Evolutionary conservation across 495 filamentous ascomycete species (phyloP).

Genomic region (Bacidia gigantensis): DNA sequence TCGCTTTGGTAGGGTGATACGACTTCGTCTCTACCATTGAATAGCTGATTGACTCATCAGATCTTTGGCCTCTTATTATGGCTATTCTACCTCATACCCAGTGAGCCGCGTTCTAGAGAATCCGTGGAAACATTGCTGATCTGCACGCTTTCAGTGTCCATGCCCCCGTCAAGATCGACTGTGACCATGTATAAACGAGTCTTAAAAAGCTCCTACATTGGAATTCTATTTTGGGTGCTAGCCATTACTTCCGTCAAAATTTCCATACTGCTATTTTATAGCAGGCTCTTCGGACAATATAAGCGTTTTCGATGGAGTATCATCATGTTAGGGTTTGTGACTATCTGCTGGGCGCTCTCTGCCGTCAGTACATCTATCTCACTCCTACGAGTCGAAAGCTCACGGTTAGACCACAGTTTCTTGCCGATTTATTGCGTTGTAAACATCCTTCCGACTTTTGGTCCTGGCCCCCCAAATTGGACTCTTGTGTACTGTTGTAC

Average conservation of each 20-base stretch:
- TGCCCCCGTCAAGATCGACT: no score
- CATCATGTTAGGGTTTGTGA: conserved; percentile 20
- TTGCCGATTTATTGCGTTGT: conserved; percentile 24
- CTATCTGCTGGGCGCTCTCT: conserved; percentile 9
- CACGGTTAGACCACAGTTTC: conserved; percentile 11
- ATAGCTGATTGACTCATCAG: not conserved
- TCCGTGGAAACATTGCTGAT: not conserved
- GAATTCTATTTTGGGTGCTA: conserved; percentile 17
- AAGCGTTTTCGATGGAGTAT: conserved; percentile 12
- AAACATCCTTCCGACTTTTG: conserved; percentile 18
- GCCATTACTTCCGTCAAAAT: conserved; percentile 22
- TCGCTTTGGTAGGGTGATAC: conserved; percentile 15
- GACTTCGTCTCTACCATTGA: not conserved
- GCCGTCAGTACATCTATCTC: not conserved
- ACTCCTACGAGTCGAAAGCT: not conserved
- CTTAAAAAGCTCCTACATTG: not conserved
- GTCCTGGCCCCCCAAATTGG: conserved; percentile 13
- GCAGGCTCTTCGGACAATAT: conserved; percentile 24
- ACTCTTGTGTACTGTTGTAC: conserved; percentile 14
- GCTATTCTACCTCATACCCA: not conserved
- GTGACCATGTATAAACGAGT: no score
- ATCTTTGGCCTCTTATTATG: not conserved
- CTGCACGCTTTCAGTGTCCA: not conserved
- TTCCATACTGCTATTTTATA: conserved; percentile 30
- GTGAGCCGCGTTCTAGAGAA: not conserved